Evolutionary conservation across 208 protist species (phyloP).

Genomic region (Naegleria fowleri): DNA sequence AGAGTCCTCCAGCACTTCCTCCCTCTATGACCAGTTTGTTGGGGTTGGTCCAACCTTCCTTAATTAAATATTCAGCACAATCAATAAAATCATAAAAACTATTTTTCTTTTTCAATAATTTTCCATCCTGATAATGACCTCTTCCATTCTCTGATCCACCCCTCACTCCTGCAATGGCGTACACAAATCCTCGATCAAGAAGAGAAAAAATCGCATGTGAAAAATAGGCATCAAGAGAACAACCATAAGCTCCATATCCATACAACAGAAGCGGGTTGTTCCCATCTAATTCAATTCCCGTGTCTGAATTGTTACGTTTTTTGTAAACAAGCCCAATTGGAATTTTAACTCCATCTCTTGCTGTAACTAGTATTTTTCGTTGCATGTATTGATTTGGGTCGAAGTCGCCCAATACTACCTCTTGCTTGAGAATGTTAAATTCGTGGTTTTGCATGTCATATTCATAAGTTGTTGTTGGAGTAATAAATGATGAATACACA

Average conservation of each 20-base stretch:
- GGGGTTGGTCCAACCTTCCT: slow-evolving; percentile 56
- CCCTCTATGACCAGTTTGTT: slow-evolving; percentile 72
- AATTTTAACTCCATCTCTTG: neutral
- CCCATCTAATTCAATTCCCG: slow-evolving; percentile 55
- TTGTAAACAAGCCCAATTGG: neutral
- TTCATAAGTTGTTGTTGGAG: neutral
- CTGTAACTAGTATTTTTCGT: neutral
- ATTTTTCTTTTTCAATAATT: slow-evolving; percentile 84
- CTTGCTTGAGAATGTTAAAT: neutral
- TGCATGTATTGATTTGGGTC: neutral
- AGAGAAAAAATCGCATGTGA: slow-evolving; percentile 36
- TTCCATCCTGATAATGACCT: slow-evolving; percentile 59
- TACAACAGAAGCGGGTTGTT: slow-evolving; percentile 74
- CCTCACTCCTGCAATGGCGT: slow-evolving; percentile 75
- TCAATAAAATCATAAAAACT: slow-evolving; percentile 84
- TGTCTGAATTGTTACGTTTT: neutral
- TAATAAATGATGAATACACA: slow-evolving; percentile 1
- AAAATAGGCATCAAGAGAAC: neutral
- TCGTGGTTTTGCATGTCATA: neutral
- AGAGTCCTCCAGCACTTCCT: slow-evolving; percentile 78
- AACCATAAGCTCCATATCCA: slow-evolving; percentile 77
- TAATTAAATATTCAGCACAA: slow-evolving; percentile 71
- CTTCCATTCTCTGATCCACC: slow-evolving; percentile 83
- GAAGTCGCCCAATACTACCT: neutral
- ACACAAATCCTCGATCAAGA: slow-evolving; percentile 77